Evolutionary conservation across 2,329 filamentous ascomycete genomes (phyloP).

Genomic region (Trichophyton simii): DNA sequence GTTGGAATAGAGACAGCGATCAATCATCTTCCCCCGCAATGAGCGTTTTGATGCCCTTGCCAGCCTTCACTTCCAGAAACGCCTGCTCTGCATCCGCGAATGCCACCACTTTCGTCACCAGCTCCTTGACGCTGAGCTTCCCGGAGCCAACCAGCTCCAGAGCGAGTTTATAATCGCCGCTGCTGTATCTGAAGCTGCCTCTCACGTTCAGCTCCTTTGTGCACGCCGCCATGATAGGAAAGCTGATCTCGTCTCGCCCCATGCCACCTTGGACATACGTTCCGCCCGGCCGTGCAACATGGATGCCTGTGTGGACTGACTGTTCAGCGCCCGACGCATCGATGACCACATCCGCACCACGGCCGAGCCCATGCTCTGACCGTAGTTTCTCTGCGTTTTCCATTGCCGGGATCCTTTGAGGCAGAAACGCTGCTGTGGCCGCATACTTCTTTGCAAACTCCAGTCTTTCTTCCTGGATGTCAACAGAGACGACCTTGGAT

Average conservation of each 20-base stretch:
- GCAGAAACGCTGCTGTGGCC: slow-evolving; percentile 42
- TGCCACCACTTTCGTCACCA: slow-evolving; percentile 64
- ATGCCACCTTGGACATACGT: slow-evolving; percentile 80
- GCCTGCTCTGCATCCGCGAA: slow-evolving; percentile 77
- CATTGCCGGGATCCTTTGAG: slow-evolving; percentile 48
- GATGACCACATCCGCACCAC: slow-evolving; percentile 64
- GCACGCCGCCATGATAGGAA: slow-evolving; percentile 84
- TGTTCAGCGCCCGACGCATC: slow-evolving; percentile 70
- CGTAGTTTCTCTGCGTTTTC: slow-evolving; percentile 63
- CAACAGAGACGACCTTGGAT: slow-evolving; percentile 68
- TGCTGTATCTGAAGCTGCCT: slow-evolving; percentile 80
- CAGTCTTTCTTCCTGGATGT: slow-evolving; percentile 69
- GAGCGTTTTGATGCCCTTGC: slow-evolving; percentile 47
- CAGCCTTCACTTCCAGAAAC: slow-evolving; percentile 73
- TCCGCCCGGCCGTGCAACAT: slow-evolving; percentile 58
- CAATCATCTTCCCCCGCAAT: slow-evolving; percentile 26
- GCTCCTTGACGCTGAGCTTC: slow-evolving; percentile 60
- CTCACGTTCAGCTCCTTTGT: slow-evolving; percentile 77
- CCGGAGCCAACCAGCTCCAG: slow-evolving; percentile 62
- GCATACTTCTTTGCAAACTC: slow-evolving; percentile 64
- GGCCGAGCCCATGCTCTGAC: slow-evolving; percentile 48
- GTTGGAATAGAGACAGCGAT: slow-evolving; percentile 8
- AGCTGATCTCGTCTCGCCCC: slow-evolving; percentile 75
- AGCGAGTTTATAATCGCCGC: slow-evolving; percentile 76
- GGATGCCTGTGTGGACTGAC: slow-evolving; percentile 61